Percentiles rank a stretch among this genome's conserved stretches.
phyloP scores from a whole-genome alignment of 495 filamentous ascomycete species.

The Tuber indicum region DNA sequence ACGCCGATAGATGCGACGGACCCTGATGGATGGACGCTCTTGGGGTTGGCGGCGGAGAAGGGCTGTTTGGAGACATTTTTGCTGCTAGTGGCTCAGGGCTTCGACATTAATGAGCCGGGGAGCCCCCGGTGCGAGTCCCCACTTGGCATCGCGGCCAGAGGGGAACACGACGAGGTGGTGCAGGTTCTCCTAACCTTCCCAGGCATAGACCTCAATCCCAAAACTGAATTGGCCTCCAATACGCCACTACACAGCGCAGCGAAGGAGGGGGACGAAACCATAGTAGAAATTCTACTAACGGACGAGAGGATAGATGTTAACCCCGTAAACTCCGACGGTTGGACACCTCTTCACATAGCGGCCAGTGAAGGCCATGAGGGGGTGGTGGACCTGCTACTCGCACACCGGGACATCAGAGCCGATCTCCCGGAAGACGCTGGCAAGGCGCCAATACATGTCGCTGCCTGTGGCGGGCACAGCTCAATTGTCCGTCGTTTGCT shows the following conservation, averaged over 20 bases:
- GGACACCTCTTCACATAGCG: not conserved
- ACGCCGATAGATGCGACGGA: not conserved
- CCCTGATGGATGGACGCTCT: not conserved
- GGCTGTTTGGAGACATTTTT: not conserved
- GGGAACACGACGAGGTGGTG: not conserved
- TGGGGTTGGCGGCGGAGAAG: not conserved
- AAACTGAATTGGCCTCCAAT: not conserved
- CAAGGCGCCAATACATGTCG: not conserved
- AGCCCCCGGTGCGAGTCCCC: not conserved
- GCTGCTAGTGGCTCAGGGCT: not conserved
- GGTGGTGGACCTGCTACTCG: not conserved
- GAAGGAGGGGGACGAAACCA: not conserved
- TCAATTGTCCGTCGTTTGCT: not conserved
- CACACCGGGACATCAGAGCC: not conserved
- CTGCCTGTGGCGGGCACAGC: not conserved
- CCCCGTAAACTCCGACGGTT: not conserved
- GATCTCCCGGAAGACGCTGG: not conserved
- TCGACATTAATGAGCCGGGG: not conserved
- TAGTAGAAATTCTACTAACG: not conserved
- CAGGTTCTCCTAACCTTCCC: not conserved
- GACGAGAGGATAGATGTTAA: constrained; percentile 4
- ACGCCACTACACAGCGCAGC: not conserved
- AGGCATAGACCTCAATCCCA: not conserved
- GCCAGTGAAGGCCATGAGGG: not conserved
- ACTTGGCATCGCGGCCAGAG: not conserved